phyloP scores from a whole-genome alignment of 352 stramenopile species.

The Vaucheria bursata region DNA sequence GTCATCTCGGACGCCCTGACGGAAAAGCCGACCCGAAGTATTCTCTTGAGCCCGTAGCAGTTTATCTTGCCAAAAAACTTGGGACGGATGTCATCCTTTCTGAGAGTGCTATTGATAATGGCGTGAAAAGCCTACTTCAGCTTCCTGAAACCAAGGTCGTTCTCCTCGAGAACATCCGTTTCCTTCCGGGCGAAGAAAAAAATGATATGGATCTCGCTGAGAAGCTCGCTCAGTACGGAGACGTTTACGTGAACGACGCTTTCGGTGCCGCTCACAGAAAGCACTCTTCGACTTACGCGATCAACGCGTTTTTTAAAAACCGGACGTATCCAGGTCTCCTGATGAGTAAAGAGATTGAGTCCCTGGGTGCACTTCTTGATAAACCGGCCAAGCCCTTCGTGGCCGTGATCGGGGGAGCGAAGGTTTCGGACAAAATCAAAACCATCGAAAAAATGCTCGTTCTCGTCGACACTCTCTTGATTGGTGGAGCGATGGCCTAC shows the following conservation, averaged over 20 bases:
- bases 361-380: slow-evolving; percentile 77
- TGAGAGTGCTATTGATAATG: too few relatives aligned
- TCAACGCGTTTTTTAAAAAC: slow-evolving; percentile 66
- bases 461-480: slow-evolving; percentile 93
- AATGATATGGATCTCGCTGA: slow-evolving; percentile 85
- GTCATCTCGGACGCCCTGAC: slow-evolving; percentile 94
- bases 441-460: slow-evolving; percentile 98
- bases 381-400: slow-evolving; percentile 89
- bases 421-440: slow-evolving; percentile 89
- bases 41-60: slow-evolving; percentile 85
- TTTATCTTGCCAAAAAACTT: slow-evolving; percentile 81
- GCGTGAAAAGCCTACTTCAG: too few relatives aligned
- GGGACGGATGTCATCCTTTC: too few relatives aligned
- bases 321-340: slow-evolving; percentile 82
- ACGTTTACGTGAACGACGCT: slow-evolving; percentile 98
- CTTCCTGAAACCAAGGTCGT: too few relatives aligned
- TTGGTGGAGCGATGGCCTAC: slow-evolving; percentile 98
- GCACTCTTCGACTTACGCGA: slow-evolving; percentile 95
- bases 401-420: slow-evolving; percentile 97
- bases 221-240: slow-evolving; percentile 66
- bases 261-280: slow-evolving; percentile 98
- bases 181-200: slow-evolving; percentile 95
- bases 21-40: slow-evolving; percentile 83
- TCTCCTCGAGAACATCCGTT: slow-evolving; percentile 98
- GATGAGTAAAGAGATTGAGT: slow-evolving; percentile 98